Conservation (phyloP, 768 basidiomycete species). For the Rubroboletus pulcherrimus region DNA sequence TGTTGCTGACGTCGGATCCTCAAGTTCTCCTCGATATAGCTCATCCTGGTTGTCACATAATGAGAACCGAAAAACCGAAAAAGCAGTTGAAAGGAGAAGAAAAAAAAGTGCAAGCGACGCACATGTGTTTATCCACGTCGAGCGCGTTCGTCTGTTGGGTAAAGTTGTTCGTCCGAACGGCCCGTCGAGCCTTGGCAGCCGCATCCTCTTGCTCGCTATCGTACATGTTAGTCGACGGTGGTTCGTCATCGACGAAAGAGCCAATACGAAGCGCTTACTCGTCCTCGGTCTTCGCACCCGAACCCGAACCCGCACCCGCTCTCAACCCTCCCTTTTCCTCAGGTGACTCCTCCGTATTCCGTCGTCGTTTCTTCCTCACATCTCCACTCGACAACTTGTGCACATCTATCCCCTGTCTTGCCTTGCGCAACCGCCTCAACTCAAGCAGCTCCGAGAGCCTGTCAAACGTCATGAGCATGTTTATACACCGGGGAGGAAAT, state of each 20-base stretch:
- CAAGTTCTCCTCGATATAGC: slow-evolving; percentile 94
- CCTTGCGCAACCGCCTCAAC: slow-evolving; percentile 68
- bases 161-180: slow-evolving; percentile 86
- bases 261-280: slow-evolving; percentile 41
- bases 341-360: slow-evolving; percentile 36
- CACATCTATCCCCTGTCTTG: slow-evolving; percentile 80
- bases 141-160: slow-evolving; percentile 95
- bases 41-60: slow-evolving; percentile 57
- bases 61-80: background rate
- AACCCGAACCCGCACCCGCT: slow-evolving; percentile 32
- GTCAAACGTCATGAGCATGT: background rate
- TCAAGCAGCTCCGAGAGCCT: slow-evolving; percentile 84
- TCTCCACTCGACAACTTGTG: slow-evolving; percentile 84
- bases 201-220: slow-evolving; percentile 59
- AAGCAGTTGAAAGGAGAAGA: too few species aligned
- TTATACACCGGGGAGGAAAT: background rate
- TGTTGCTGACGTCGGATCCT: slow-evolving; percentile 60
- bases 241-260: background rate
- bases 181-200: slow-evolving; percentile 66
- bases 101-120: slow-evolving; percentile 25
- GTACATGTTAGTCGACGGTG: background rate
- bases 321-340: slow-evolving; percentile 57
- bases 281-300: slow-evolving; percentile 34
- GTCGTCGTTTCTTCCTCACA: slow-evolving; percentile 64
- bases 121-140: slow-evolving; percentile 99